Evolutionary conservation across 1,284 basidiomycete species (phyloP).

Genomic region (Gomphus bonarii): DNA sequence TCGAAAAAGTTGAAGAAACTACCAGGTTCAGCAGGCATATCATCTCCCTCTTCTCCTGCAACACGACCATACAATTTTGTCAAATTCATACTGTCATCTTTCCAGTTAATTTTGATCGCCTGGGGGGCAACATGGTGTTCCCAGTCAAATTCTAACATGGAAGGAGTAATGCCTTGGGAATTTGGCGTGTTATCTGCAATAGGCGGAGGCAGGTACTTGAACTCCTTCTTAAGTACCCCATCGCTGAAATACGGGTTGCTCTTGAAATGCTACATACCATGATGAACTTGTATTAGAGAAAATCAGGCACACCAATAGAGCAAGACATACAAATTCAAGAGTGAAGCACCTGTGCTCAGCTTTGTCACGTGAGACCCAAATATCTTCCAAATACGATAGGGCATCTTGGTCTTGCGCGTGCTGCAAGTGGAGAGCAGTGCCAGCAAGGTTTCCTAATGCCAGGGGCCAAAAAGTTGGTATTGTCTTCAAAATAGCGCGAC

Average conservation of each 20-base stretch:
- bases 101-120: constrained; percentile 71
- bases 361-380: constrained; percentile 65
- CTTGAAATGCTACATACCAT: constrained; percentile 54
- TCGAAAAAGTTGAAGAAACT: constrained; percentile 89
- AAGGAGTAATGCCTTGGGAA: constrained; percentile 58
- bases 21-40: constrained; percentile 50
- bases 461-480: constrained; percentile 74
- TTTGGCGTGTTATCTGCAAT: constrained; percentile 49
- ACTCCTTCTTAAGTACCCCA: constrained; percentile 67
- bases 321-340: constrained; percentile 63
- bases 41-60: constrained; percentile 13
- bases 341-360: constrained; percentile 63
- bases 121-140: constrained; percentile 55
- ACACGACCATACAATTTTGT: constrained; percentile 69
- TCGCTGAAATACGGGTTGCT: constrained; percentile 75
- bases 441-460: constrained; percentile 58
- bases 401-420: constrained; percentile 64
- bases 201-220: constrained; percentile 53
- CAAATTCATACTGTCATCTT: constrained; percentile 64
- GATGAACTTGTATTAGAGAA: neutral
- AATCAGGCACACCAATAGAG: neutral
- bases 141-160: constrained; percentile 72
- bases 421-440: constrained; percentile 52
- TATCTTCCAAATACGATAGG: constrained; percentile 64
- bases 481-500: constrained; percentile 50